These are phyloP conservation scores for Lodderomyces theae DNA, from an alignment of 1,139 yeast species.

Conservation along the genomic window DNA sequence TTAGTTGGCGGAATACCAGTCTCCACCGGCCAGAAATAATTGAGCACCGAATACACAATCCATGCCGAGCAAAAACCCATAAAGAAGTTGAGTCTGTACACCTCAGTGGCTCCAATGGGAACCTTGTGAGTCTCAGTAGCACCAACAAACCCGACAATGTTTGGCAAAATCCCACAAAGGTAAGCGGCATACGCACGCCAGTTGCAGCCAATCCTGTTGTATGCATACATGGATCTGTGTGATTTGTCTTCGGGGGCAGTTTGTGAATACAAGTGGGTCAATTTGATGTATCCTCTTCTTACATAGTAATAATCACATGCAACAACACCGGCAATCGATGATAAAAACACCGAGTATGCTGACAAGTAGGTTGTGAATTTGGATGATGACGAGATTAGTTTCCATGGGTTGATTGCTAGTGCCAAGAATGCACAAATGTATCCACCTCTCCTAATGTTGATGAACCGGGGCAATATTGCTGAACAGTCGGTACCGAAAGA, in stretches of 20 bases:
- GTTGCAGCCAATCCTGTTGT: slow-evolving; percentile 61
- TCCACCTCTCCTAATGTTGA: slow-evolving; percentile 81
- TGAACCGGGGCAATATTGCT: slow-evolving; percentile 72
- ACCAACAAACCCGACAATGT: slow-evolving; percentile 86
- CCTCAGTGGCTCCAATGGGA: slow-evolving; percentile 74
- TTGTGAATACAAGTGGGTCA: slow-evolving; percentile 60
- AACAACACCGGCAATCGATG: slow-evolving; percentile 83
- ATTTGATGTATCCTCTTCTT: slow-evolving; percentile 66
- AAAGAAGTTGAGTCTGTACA: slow-evolving; percentile 72
- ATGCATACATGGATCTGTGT: slow-evolving; percentile 50
- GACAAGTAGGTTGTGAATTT: slow-evolving; percentile 81
- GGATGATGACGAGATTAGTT: slow-evolving; percentile 67
- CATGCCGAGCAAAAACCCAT: slow-evolving; percentile 67
- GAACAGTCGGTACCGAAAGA: slow-evolving; percentile 92
- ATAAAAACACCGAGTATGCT: slow-evolving; percentile 83
- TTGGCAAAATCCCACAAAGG: slow-evolving; percentile 72
- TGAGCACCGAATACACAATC: slow-evolving; percentile 47
- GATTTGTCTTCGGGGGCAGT: slow-evolving; percentile 32
- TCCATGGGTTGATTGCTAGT: slow-evolving; percentile 85
- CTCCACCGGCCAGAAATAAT: slow-evolving; percentile 55
- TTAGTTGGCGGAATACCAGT: slow-evolving; percentile 52
- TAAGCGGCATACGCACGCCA: slow-evolving; percentile 81
- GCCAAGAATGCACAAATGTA: slow-evolving; percentile 78
- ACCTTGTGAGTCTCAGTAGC: slow-evolving; percentile 62
- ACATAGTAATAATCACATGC: slow-evolving; percentile 74